Evolutionary conservation across 495 filamentous ascomycete genomes (phyloP).

Genomic region (Bacidia rubella): DNA sequence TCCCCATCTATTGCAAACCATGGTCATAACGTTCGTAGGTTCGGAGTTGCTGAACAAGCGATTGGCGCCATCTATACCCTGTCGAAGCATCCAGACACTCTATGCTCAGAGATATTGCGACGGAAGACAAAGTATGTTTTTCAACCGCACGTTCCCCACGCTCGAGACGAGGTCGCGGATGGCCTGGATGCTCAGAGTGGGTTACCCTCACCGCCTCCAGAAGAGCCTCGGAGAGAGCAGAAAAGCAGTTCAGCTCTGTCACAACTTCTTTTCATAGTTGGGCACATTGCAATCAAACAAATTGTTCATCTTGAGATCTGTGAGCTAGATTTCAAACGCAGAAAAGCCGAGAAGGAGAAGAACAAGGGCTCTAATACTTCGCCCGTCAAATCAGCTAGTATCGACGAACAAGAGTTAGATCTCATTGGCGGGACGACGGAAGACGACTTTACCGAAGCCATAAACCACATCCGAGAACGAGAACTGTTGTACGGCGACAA

Average conservation of each 20-base stretch:
- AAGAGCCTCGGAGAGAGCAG: conserved; percentile 29
- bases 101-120: conserved; percentile 85
- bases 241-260: conserved; percentile 64
- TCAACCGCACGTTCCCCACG: conserved; percentile 24
- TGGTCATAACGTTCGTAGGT: conserved; percentile 21
- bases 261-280: conserved; percentile 88
- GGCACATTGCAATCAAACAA: conserved; percentile 94
- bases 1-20: neutral
- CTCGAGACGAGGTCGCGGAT: conserved; percentile 15
- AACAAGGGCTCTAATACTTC: conserved; percentile 43
- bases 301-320: conserved; percentile 99
- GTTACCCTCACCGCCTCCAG: conserved; percentile 23
- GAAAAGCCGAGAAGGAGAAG: conserved; percentile 91
- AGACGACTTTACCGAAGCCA: conserved; percentile 95
- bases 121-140: conserved; percentile 82
- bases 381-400: conserved; percentile 21
- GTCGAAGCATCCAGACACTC: conserved; percentile 82
- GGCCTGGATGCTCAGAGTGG: conserved; percentile 24
- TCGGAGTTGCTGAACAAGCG: conserved; percentile 91
- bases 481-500: conserved; percentile 81
- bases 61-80: conserved; percentile 92
- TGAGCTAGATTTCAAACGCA: conserved; percentile 92
- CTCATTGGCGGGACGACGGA: conserved; percentile 94
- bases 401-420: conserved; percentile 72
- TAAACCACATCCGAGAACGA: conserved; percentile 85